Evolutionary conservation across 768 basidiomycete species (phyloP).

Genomic region (Calvatia gigantea): DNA sequence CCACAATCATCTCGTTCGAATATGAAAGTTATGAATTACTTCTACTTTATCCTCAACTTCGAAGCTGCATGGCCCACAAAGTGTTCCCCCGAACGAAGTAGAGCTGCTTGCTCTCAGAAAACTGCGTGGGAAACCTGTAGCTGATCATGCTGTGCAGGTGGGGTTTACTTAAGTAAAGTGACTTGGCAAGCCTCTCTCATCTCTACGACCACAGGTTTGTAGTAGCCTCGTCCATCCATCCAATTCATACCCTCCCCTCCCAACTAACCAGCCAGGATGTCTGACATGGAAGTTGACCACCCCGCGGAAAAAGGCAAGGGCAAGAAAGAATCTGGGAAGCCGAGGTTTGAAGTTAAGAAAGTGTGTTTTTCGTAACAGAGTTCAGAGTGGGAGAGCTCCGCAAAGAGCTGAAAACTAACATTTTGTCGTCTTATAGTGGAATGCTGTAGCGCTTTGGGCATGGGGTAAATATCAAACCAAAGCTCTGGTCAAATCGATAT

Average conservation of each 20-base stretch:
- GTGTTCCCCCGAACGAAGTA: not conserved
- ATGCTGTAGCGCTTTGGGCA: conserved; percentile 97
- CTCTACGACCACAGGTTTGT: not conserved
- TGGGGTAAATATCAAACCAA: conserved; percentile 65
- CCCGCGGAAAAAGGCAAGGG: conserved; percentile 45
- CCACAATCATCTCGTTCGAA: too few relatives aligned
- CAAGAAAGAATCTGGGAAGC: conserved; percentile 63
- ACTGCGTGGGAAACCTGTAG: not conserved
- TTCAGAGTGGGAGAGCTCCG: not conserved
- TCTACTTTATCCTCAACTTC: too few relatives aligned
- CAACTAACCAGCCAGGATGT: not conserved
- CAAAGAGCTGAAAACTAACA: conserved; percentile 8
- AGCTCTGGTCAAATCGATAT: not conserved
- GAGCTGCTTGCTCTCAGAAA: not conserved
- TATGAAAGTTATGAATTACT: too few relatives aligned
- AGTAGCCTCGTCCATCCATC: not conserved
- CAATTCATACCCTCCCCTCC: not conserved
- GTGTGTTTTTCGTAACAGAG: conserved; percentile 38
- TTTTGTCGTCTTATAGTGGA: conserved; percentile 65
- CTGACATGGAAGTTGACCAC: conserved; percentile 59
- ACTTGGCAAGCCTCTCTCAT: not conserved
- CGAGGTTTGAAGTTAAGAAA: conserved; percentile 99
- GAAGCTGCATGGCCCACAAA: not conserved
- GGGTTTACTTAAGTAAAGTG: not conserved
- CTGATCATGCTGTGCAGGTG: not conserved